These are phyloP conservation scores for Asterochloris erici DNA, from an alignment of 139 green algal genomes.

Conservation along the genomic window DNA sequence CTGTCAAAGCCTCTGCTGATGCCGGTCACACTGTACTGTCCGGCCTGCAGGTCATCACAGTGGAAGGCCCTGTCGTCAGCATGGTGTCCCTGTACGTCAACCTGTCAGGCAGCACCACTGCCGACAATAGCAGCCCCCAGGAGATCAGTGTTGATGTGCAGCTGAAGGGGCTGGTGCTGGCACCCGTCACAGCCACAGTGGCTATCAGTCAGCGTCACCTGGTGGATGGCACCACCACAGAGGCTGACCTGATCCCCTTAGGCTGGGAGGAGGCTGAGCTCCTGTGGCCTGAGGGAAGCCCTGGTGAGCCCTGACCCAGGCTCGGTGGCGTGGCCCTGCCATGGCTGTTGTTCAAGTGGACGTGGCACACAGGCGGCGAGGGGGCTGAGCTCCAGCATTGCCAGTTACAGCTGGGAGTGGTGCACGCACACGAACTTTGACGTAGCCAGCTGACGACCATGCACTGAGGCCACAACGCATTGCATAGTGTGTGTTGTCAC, in stretches of 20 bases:
- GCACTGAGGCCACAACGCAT: too few relatives aligned
- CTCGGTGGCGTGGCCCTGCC: background rate
- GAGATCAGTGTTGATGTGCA: too few relatives aligned
- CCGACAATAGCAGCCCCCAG: background rate
- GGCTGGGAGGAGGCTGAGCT: background rate
- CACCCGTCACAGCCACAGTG: slow-evolving; percentile 11
- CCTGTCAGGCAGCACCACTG: background rate
- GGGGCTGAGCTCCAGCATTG: background rate
- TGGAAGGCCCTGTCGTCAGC: background rate
- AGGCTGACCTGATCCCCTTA: background rate
- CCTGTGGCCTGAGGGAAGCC: background rate
- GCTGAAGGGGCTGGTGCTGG: too few relatives aligned
- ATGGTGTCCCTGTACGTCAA: background rate
- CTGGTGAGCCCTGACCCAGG: background rate
- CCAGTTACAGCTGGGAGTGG: too few relatives aligned
- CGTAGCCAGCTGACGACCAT: too few relatives aligned
- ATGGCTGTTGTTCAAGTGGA: background rate
- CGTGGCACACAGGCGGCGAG: background rate
- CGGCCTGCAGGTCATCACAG: background rate
- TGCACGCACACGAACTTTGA: too few relatives aligned
- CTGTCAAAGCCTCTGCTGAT: background rate
- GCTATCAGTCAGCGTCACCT: background rate
- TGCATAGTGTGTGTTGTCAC: too few relatives aligned
- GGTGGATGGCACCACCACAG: background rate
- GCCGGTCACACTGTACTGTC: background rate